phyloP scores from a whole-genome alignment of 768 basidiomycete genomes.

The Hemileccinum impolitum region DNA sequence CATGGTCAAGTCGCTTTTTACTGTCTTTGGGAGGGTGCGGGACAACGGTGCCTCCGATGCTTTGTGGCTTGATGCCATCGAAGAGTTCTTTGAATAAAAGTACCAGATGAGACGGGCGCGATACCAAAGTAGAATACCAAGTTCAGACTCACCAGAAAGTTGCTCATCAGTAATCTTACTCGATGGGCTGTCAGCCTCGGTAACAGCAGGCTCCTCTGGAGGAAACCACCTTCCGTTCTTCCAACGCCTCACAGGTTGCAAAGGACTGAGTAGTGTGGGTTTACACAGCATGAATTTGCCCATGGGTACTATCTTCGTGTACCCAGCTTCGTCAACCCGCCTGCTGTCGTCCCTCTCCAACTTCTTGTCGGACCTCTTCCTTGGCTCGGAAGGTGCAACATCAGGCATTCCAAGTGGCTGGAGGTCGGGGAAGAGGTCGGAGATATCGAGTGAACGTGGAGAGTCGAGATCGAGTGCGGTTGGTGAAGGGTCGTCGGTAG shows the following conservation, averaged over 20 bases:
- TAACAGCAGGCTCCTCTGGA: conserved; percentile 53
- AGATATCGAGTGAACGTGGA: conserved; percentile 45
- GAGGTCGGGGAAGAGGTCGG: conserved; percentile 83
- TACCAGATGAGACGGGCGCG: conserved; percentile 3
- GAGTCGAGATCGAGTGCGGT: conserved; percentile 17
- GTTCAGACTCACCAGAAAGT: conserved; percentile 42
- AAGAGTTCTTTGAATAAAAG: conserved; percentile 35
- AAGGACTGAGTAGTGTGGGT: conserved; percentile 79
- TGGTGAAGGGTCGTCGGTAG: conserved; percentile 22
- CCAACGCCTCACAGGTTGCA: conserved; percentile 79
- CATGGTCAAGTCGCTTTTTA: conserved; percentile 40
- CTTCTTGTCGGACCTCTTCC: conserved; percentile 52
- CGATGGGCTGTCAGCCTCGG: conserved; percentile 36
- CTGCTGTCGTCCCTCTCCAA: conserved; percentile 65
- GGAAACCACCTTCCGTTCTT: conserved; percentile 60
- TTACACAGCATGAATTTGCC: conserved; percentile 77
- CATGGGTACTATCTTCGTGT: conserved; percentile 71
- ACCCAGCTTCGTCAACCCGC: conserved; percentile 75
- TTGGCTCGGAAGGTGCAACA: conserved; percentile 32
- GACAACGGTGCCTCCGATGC: conserved; percentile 18
- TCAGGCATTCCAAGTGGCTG: conserved; percentile 58
- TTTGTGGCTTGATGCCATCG: conserved; percentile 29
- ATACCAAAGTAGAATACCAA: conserved; percentile 26
- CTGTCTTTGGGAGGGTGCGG: conserved; percentile 34
- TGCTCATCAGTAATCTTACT: conserved; percentile 47